Evolutionary conservation across 495 filamentous ascomycete species (phyloP), one percentile per base, ranked within the genome.

Genomic region (Thermochaetoides thermophila): DNA sequence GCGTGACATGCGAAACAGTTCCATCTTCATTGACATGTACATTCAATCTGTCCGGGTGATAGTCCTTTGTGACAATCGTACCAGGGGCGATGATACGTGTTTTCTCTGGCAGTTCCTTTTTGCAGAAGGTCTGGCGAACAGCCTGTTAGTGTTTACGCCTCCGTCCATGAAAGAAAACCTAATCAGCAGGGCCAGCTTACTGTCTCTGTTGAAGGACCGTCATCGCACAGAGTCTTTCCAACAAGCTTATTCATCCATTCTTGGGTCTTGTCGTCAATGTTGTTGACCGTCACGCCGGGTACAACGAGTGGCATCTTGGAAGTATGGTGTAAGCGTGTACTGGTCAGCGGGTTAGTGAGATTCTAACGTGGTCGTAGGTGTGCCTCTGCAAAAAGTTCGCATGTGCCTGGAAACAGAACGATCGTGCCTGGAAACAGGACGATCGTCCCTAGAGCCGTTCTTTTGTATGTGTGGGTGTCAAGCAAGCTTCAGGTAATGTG

Each of bases 251-350:
- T 71, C 26, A 56, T 56, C 81, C 81, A 87, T 39, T 77, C 69
- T 24, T 68, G 58, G 40, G 73, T 73, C 50, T 60, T 53, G 46
- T 68, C 61, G 32, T 46, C 49, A 25, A 57, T 50, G 54, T 62
- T 67, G 48, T 63, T 69, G 40, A 46, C 52, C 55, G 81, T 64
- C 59, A 84, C 59, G 48, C 73, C 78, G 10, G 81, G 81, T 12
- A 85, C 71, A 48, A 87, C 74, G 57, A 87, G 80, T 64, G 81
- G 81, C 81, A 87, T 87, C 25, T 47, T 77, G 64, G 33, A 24
- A 27, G 29, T 24, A 30, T 29, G 8, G 38, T 35, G 13, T 7
- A 11, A 19, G 12, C 5, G 2, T 15, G 5, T 10, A 27, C 12
- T n/a, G 11, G 2, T 10, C 11, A n/a, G n/a, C n/a, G 21, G 17